phyloP scores from a whole-genome alignment of 139 green algal genomes.

The Nannochloris sp. region DNA sequence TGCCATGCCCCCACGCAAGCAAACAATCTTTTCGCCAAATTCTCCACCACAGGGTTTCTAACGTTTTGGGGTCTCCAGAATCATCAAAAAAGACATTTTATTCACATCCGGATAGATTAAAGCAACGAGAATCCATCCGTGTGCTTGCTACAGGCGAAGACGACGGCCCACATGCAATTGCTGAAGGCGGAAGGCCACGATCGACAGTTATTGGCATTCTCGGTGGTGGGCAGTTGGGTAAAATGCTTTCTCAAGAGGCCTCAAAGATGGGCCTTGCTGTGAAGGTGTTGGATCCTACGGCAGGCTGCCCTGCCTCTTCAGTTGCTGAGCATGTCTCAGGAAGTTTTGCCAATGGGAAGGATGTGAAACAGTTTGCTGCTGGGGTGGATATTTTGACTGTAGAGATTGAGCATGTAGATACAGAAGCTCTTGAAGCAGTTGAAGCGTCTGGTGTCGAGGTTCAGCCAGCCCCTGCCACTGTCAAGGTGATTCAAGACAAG shows the following conservation, averaged over 20 bases:
- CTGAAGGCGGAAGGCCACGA: slow-evolving; percentile 27
- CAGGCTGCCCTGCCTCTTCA: slow-evolving; percentile 65
- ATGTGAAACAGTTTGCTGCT: slow-evolving; percentile 64
- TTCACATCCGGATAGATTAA: not conserved
- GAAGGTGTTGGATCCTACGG: slow-evolving; percentile 80
- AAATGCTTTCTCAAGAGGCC: slow-evolving; percentile 91
- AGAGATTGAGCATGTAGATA: slow-evolving; percentile 97
- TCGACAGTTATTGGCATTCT: slow-evolving; percentile 77
- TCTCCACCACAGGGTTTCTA: not conserved
- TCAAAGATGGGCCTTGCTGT: slow-evolving; percentile 80
- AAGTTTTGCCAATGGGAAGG: slow-evolving; percentile 63
- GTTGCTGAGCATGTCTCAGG: slow-evolving; percentile 62
- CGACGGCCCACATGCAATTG: not conserved
- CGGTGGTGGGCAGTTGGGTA: slow-evolving; percentile 92
- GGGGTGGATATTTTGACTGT: slow-evolving; percentile 86
- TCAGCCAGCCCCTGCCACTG: slow-evolving; percentile 62
- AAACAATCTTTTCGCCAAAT: too few relatives aligned
- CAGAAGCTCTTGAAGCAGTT: slow-evolving; percentile 65
- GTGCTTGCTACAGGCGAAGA: not conserved
- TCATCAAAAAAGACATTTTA: not conserved
- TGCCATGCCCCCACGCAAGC: too few relatives aligned
- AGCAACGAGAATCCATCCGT: not conserved
- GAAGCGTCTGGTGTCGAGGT: slow-evolving; percentile 56
- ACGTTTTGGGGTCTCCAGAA: not conserved
- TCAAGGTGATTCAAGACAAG: slow-evolving; percentile 86